These are phyloP conservation scores for Cucumis sativus DNA, from an alignment of 306 rosid genomes.

Conservation along the genomic window Cucumber_9930_V3 NC_026656.2:5986501-5987000, in stretches of 20 bases:
- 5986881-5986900: not conserved
- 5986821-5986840: not conserved
- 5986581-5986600: constrained; percentile 47
- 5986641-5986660: not conserved
- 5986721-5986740: not conserved
- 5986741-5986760: not conserved
- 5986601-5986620: not conserved
- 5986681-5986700: not conserved
- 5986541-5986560: constrained; percentile 78
- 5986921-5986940: not conserved
- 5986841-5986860: not conserved
- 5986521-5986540: constrained; percentile 84
- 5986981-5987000: not conserved
- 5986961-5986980: not conserved
- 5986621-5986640: not conserved
- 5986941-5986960: not conserved
- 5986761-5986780: not conserved
- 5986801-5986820: not conserved
- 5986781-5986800: not conserved
- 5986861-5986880: not conserved
- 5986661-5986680: not conserved
- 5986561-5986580: constrained; percentile 90
- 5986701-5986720: not conserved
- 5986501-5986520: constrained; percentile 54
- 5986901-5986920: not conserved